These are phyloP conservation scores for Blastobotrys proliferans DNA, from an alignment of 1,139 yeast species.

Conservation along the genomic window DNA sequence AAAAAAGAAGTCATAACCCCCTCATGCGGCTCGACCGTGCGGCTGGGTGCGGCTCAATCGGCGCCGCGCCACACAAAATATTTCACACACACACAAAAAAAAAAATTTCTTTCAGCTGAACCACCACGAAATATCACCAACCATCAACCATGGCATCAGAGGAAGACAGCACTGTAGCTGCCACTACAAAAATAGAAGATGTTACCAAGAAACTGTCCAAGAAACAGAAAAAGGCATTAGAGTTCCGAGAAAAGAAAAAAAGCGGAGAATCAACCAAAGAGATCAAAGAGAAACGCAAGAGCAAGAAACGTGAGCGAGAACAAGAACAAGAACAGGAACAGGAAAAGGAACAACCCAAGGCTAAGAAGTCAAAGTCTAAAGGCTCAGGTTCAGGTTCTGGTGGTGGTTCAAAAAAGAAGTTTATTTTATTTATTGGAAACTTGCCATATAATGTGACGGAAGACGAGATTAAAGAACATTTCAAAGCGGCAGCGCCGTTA, in stretches of 20 bases:
- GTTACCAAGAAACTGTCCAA: conserved; percentile 11
- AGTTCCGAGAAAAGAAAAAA: conserved; percentile 14
- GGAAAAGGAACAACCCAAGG: conserved; percentile 6
- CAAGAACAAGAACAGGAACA: conserved; percentile 15
- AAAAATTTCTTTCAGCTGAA: background rate
- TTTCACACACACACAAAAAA: background rate
- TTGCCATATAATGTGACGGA: conserved; percentile 69
- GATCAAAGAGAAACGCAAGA: conserved; percentile 41
- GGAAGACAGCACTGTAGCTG: background rate
- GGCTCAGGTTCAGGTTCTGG: conserved; percentile 42
- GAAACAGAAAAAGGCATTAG: conserved; percentile 18
- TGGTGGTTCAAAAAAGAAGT: conserved; percentile 31
- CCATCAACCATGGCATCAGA: too few relatives aligned
- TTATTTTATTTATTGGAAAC: conserved; percentile 87
- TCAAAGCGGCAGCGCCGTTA: conserved; percentile 76
- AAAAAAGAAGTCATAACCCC: too few relatives aligned
- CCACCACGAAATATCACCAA: too few relatives aligned
- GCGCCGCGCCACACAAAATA: background rate
- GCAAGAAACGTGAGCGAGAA: conserved; percentile 40
- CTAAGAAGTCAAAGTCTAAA: conserved; percentile 37
- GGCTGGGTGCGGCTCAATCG: background rate
- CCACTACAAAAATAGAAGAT: background rate
- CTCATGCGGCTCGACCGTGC: background rate
- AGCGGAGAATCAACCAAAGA: conserved; percentile 42
- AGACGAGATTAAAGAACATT: conserved; percentile 65